These are phyloP conservation scores for Zea mays DNA, from an alignment of 176 grass and related monocot genomes.

Conservation along the genomic window DNA sequence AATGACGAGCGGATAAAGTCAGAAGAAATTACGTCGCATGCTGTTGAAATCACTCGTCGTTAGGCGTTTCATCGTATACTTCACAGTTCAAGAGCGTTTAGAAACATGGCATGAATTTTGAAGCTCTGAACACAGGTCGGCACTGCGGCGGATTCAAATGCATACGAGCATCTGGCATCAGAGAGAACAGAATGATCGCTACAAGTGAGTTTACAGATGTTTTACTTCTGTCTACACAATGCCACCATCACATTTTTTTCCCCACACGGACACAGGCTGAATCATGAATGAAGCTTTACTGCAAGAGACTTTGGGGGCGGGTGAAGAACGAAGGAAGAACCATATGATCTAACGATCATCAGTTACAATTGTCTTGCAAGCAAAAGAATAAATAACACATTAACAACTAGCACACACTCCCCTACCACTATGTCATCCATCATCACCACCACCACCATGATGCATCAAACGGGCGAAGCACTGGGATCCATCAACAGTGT, in stretches of 20 bases:
- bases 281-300: constrained; percentile 33
- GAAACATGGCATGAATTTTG: not conserved
- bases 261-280: constrained; percentile 24
- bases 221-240: constrained; percentile 42
- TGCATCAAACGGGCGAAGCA: constrained; percentile 54
- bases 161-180: not conserved
- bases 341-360: constrained; percentile 47
- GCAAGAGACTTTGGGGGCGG: constrained; percentile 28
- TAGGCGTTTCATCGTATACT: not conserved
- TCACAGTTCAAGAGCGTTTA: not conserved
- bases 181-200: not conserved
- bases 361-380: constrained; percentile 69
- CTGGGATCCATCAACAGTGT: constrained; percentile 60
- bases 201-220: not conserved
- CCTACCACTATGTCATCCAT: constrained; percentile 71
- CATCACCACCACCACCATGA: not conserved
- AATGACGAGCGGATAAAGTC: constrained; percentile 23
- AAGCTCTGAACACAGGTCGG: not conserved
- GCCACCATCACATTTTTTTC: constrained; percentile 15
- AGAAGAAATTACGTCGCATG: constrained; percentile 26
- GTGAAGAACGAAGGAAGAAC: constrained; percentile 59
- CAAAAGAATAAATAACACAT: constrained; percentile 71
- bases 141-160: not conserved
- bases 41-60: not conserved
- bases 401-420: constrained; percentile 59